Percentiles rank a stretch among this genome's conserved stretches.
phyloP scores from a whole-genome alignment of 352 stramenopile genomes.

The Phytophthora multivora region DNA sequence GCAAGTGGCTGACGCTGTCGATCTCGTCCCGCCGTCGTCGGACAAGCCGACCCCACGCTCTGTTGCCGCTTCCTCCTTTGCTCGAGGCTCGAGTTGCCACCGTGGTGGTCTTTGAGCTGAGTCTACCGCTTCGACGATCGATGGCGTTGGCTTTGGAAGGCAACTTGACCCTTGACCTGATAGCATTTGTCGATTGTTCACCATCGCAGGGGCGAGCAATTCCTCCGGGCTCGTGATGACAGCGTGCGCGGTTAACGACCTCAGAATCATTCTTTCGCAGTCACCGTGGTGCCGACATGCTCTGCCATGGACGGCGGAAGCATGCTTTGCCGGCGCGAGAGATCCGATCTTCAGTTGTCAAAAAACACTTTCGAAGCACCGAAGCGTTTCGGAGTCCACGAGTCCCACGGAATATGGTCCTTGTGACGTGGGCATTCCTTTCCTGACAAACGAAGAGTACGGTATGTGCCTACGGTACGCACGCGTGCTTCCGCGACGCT shows the following conservation, averaged over 20 bases:
- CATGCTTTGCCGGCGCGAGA: constrained; percentile 13
- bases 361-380: constrained; percentile 1
- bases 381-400: constrained; percentile 18
- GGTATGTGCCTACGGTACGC: constrained; percentile 5
- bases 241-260: constrained; percentile 10
- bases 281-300: constrained; percentile 25
- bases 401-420: constrained; percentile 13
- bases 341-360: constrained; percentile 29
- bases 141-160: not conserved
- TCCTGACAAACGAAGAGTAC: constrained; percentile 16
- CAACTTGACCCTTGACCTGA: constrained; percentile 26
- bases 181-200: constrained; percentile 27
- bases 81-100: not conserved
- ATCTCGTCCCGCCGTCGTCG: constrained; percentile 14
- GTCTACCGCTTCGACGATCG: not conserved
- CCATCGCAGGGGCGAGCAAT: constrained; percentile 42
- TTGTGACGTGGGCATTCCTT: constrained; percentile 9
- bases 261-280: constrained; percentile 23
- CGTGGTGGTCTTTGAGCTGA: constrained; percentile 10
- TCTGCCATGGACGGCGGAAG: constrained; percentile 17
- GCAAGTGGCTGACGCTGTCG: not conserved
- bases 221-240: constrained; percentile 29
- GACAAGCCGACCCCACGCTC: constrained; percentile 11
- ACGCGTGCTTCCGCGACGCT: not conserved
- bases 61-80: constrained; percentile 1